Percentiles rank a stretch among this genome's conserved stretches.
Evolutionary conservation across 73 alveolate genomes (phyloP).

Genomic region (Paramecium octaurelia): DNA sequence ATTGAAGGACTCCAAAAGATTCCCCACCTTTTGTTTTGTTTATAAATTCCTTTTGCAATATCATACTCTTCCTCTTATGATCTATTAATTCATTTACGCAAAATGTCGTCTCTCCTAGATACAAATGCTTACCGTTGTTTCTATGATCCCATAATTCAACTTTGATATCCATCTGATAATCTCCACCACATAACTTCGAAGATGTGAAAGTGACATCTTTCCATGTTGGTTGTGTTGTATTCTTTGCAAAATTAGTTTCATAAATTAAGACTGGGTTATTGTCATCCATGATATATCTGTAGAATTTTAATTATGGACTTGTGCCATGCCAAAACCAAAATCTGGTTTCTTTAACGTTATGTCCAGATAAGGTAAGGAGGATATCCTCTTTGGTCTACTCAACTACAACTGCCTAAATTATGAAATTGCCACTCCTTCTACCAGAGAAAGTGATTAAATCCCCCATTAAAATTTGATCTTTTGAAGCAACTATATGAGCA

Average conservation of each 20-base stretch:
- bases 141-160: conserved; percentile 60
- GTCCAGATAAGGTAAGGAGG: not conserved
- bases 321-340: conserved; percentile 56
- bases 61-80: not conserved
- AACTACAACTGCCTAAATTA: conserved; percentile 67
- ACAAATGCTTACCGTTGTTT: conserved; percentile 21
- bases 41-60: not conserved
- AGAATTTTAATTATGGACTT: conserved; percentile 13
- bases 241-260: conserved; percentile 38
- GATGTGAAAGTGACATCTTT: not conserved
- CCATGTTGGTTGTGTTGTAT: conserved; percentile 20
- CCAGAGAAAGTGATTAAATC: conserved; percentile 27
- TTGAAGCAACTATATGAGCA: conserved; percentile 69
- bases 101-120: conserved; percentile 47
- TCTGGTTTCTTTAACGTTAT: not conserved
- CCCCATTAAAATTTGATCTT: conserved; percentile 43
- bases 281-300: conserved; percentile 40
- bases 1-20: not conserved
- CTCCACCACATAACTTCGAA: conserved; percentile 54
- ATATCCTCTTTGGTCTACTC: conserved; percentile 62
- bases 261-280: conserved; percentile 31
- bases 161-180: conserved; percentile 39
- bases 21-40: not conserved
- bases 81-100: not conserved
- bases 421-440: conserved; percentile 60